phyloP scores from a whole-genome alignment of 163 green algal genomes.

The Scenedesmus sp. region DNA sequence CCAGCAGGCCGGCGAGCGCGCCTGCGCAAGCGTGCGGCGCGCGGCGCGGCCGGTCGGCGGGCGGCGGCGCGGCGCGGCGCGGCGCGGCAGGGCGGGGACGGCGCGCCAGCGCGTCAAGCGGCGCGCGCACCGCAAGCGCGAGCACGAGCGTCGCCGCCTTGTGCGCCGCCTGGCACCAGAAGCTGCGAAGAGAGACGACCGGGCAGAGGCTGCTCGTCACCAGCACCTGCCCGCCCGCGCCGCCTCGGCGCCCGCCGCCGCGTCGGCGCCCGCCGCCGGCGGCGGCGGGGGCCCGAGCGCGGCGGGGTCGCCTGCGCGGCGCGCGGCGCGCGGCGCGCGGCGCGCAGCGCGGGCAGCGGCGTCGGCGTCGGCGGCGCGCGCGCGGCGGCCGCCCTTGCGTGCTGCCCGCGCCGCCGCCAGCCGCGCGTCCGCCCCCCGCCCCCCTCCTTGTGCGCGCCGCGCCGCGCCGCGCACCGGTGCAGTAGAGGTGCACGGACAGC shows the following conservation, averaged over 20 bases:
- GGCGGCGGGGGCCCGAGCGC: background rate
- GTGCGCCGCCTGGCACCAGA: slow-evolving; percentile 28
- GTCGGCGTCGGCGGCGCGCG: background rate
- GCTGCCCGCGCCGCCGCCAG: too few species aligned
- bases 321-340: too few species aligned
- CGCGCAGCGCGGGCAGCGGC: background rate
- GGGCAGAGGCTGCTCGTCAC: slow-evolving; percentile 28
- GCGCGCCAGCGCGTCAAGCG: too few species aligned
- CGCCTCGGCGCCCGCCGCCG: background rate
- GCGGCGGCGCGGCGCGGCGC: too few species aligned
- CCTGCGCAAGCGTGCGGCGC: background rate
- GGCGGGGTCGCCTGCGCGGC: too few species aligned
- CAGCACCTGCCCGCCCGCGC: background rate
- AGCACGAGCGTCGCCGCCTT: slow-evolving; percentile 9
- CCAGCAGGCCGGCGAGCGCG: background rate
- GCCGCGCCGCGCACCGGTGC: slow-evolving; percentile 19
- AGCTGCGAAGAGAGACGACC: slow-evolving; percentile 7
- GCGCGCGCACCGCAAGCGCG: too few species aligned
- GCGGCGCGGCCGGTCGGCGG: background rate
- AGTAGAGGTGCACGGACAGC: slow-evolving; percentile 19
- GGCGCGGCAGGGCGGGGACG: too few species aligned
- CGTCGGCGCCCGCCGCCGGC: background rate
- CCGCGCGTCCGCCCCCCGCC: too few species aligned
- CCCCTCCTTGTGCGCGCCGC: too few species aligned
- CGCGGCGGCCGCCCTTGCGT: too few species aligned